A percentile compares a stretch with the other conserved stretches of the same genome.
Conservation (phyloP, 106 monocot species). For the Allium cepa region DNA sequence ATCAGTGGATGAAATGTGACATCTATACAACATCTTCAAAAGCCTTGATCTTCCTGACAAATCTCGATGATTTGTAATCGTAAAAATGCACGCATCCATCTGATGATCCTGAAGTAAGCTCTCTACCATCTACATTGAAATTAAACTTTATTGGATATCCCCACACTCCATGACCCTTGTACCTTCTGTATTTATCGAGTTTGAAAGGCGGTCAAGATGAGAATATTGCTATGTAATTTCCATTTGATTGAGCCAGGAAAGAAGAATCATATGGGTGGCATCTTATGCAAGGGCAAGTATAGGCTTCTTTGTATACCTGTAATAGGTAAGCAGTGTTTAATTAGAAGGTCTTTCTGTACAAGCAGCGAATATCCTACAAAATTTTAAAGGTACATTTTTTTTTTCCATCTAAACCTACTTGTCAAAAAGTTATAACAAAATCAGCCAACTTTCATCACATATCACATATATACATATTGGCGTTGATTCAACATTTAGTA, state of each 20-base stretch:
- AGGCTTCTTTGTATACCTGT: slow-evolving; percentile 85
- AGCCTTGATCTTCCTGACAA: slow-evolving; percentile 51
- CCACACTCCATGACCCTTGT: slow-evolving; percentile 64
- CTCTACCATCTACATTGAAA: slow-evolving; percentile 61
- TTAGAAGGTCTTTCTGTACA: neutral
- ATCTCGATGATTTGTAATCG: slow-evolving; percentile 35
- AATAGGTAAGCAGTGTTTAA: neutral
- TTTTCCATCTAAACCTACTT: neutral
- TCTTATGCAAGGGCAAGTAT: slow-evolving; percentile 76
- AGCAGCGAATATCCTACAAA: neutral
- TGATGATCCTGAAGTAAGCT: slow-evolving; percentile 70
- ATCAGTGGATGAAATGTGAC: slow-evolving; percentile 67
- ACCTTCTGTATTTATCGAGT: slow-evolving; percentile 72
- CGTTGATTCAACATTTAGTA: neutral
- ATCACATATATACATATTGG: neutral
- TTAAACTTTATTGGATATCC: slow-evolving; percentile 85
- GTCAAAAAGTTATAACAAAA: neutral
- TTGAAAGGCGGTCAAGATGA: slow-evolving; percentile 67
- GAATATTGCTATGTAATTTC: slow-evolving; percentile 89
- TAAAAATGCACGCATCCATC: slow-evolving; percentile 87
- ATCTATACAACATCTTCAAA: slow-evolving; percentile 71
- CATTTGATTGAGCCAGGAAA: slow-evolving; percentile 88
- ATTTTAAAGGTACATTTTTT: neutral
- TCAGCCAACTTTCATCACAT: neutral
- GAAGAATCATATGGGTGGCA: slow-evolving; percentile 69